Percentiles rank a stretch among this genome's conserved stretches.
Conservation (phyloP, 2,329 filamentous ascomycete species). For the Trichoderma asperellum region DNA sequence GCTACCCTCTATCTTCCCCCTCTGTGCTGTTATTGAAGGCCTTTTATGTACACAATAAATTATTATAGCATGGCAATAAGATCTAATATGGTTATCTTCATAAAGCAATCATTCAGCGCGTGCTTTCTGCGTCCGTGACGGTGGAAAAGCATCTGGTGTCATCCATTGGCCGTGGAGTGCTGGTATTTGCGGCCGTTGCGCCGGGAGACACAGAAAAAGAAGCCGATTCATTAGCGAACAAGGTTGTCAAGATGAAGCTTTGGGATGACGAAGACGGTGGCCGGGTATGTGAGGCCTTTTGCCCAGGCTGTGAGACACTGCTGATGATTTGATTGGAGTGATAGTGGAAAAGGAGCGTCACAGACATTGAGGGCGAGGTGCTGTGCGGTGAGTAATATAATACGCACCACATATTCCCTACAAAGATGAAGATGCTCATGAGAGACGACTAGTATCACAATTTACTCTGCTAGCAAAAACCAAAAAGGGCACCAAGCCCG, state of each 20-base stretch:
- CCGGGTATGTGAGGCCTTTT: conserved; percentile 54
- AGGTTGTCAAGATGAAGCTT: conserved; percentile 85
- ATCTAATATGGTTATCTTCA: conserved; percentile 21
- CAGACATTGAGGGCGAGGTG: conserved; percentile 87
- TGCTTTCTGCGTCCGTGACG: conserved; percentile 92
- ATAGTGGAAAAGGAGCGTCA: conserved; percentile 88
- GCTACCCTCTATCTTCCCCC: neutral
- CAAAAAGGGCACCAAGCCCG: conserved; percentile 95
- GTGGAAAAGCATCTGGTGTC: conserved; percentile 91
- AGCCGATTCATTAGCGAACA: conserved; percentile 78
- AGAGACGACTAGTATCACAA: conserved; percentile 74
- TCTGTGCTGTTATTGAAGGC: neutral
- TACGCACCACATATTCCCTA: neutral
- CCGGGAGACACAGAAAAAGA: conserved; percentile 91
- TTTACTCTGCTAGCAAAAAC: conserved; percentile 91
- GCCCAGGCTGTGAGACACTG: neutral
- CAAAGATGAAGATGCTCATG: neutral
- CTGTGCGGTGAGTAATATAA: conserved; percentile 72
- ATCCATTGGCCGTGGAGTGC: conserved; percentile 83
- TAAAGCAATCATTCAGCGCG: conserved; percentile 86
- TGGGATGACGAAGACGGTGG: conserved; percentile 82
- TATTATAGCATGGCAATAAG: conserved; percentile 5
- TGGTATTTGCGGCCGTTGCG: conserved; percentile 90
- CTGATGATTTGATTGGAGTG: neutral
- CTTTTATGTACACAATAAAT: neutral